These are phyloP conservation scores for Chaetomiaceae sp. DNA, from an alignment of 2,329 filamentous ascomycete species.

Conservation along the genomic window DNA sequence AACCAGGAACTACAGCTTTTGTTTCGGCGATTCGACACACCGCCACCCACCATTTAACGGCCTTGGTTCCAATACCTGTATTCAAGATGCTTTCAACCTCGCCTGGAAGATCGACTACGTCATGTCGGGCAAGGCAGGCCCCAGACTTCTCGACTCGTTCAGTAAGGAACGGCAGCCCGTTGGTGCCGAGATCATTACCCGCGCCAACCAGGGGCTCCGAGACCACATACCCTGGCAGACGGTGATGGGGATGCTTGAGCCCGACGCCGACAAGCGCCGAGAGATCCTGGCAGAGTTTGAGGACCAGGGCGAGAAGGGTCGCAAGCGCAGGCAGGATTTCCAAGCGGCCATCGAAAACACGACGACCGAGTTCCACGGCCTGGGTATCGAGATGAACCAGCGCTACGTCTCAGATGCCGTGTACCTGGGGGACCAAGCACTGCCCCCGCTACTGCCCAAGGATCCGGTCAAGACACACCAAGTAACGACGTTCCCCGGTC, in stretches of 20 bases:
- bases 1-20: slow-evolving; percentile 36
- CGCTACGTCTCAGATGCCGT: slow-evolving; percentile 44
- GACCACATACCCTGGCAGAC: slow-evolving; percentile 46
- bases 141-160: slow-evolving; percentile 40
- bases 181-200: slow-evolving; percentile 42
- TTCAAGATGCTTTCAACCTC: slow-evolving; percentile 53
- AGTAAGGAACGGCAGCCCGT: slow-evolving; percentile 46
- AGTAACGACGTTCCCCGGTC: slow-evolving; percentile 53
- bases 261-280: slow-evolving; percentile 36
- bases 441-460: slow-evolving; percentile 23
- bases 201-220: slow-evolving; percentile 53
- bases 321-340: slow-evolving; percentile 35
- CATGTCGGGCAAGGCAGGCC: slow-evolving; percentile 34
- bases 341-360: slow-evolving; percentile 39
- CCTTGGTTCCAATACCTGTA: slow-evolving; percentile 54
- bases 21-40: slow-evolving; percentile 54
- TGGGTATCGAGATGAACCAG: slow-evolving; percentile 58
- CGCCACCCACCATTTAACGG: slow-evolving; percentile 55
- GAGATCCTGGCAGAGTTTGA: slow-evolving; percentile 39
- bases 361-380: slow-evolving; percentile 47
- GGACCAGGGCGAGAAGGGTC: slow-evolving; percentile 34
- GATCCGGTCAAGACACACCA: slow-evolving; percentile 41
- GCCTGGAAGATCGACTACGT: slow-evolving; percentile 53
- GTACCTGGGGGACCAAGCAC: slow-evolving; percentile 39
- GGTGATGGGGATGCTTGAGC: slow-evolving; percentile 40